Conservation (phyloP, 331 rosid species). For the Rhamnella rubrinervis region DNA sequence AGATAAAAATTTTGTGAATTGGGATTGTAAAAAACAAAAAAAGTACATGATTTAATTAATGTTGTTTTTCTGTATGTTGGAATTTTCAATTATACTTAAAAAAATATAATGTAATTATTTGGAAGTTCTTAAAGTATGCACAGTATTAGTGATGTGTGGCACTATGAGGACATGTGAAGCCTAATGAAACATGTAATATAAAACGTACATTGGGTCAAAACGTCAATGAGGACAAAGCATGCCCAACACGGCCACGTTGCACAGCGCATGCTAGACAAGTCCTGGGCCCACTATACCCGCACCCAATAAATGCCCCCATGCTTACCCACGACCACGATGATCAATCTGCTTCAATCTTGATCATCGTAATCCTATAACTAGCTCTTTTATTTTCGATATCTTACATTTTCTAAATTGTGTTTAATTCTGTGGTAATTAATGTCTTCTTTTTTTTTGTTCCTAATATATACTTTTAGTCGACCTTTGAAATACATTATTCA, state of each 20-base stretch:
- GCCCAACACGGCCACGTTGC: conserved; percentile 58
- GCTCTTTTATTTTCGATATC: too few relatives aligned
- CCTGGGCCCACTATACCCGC: conserved; percentile 66
- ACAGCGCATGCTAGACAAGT: conserved; percentile 86
- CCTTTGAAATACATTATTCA: too few relatives aligned
- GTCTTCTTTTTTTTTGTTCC: too few relatives aligned
- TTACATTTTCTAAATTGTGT: too few relatives aligned
- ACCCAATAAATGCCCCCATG: conserved; percentile 14
- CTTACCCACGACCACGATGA: too few relatives aligned
- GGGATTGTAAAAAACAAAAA: background rate
- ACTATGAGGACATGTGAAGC: conserved; percentile 9
- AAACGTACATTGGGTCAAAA: conserved; percentile 23
- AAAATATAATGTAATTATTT: background rate
- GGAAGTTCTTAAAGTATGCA: conserved; percentile 1
- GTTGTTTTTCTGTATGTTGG: too few relatives aligned
- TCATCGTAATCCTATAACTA: too few relatives aligned
- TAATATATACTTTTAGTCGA: too few relatives aligned
- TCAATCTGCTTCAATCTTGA: too few relatives aligned
- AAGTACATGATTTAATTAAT: too few relatives aligned
- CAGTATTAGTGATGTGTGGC: conserved; percentile 16
- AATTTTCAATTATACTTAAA: too few relatives aligned
- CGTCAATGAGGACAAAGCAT: conserved; percentile 72
- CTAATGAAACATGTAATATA: background rate
- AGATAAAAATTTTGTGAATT: background rate
- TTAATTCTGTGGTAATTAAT: too few relatives aligned